phyloP scores from a whole-genome alignment of 1,139 yeast genomes.

The Meyerozyma smithsonii region DNA sequence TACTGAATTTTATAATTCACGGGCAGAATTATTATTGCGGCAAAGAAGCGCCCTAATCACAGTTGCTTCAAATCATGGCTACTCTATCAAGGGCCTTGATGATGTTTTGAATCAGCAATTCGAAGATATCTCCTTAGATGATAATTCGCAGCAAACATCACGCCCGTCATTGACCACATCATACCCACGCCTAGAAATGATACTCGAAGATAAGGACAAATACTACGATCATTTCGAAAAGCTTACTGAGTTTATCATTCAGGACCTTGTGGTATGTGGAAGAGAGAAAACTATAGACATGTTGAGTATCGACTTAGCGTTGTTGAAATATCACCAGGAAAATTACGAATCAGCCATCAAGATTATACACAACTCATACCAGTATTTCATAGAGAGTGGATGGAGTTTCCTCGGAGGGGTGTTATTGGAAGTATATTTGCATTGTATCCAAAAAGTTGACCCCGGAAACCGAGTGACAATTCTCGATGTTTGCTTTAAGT shows the following conservation, averaged over 20 bases:
- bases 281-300: constrained; percentile 66
- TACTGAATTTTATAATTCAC: constrained; percentile 33
- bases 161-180: constrained; percentile 2
- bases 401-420: constrained; percentile 72
- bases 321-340: constrained; percentile 55
- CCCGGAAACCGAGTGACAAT: constrained; percentile 15
- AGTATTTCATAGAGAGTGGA: constrained; percentile 59
- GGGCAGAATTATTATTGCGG: constrained; percentile 43
- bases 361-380: constrained; percentile 64
- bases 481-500: constrained; percentile 28
- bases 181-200: constrained; percentile 8
- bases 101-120: constrained; percentile 6
- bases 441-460: constrained; percentile 53
- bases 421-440: constrained; percentile 60
- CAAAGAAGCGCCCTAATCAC: constrained; percentile 40
- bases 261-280: constrained; percentile 43
- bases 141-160: constrained; percentile 19
- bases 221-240: constrained; percentile 25
- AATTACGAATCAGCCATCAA: constrained; percentile 59
- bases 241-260: constrained; percentile 40
- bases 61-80: constrained; percentile 31
- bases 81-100: constrained; percentile 34
- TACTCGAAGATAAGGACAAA: constrained; percentile 14
- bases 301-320: constrained; percentile 76
- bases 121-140: constrained; percentile 26